A percentile compares a stretch with the other conserved stretches of the same genome.
Evolutionary conservation across 176 grass and related monocot genomes (phyloP).

Genomic region (Typha latifolia): DNA sequence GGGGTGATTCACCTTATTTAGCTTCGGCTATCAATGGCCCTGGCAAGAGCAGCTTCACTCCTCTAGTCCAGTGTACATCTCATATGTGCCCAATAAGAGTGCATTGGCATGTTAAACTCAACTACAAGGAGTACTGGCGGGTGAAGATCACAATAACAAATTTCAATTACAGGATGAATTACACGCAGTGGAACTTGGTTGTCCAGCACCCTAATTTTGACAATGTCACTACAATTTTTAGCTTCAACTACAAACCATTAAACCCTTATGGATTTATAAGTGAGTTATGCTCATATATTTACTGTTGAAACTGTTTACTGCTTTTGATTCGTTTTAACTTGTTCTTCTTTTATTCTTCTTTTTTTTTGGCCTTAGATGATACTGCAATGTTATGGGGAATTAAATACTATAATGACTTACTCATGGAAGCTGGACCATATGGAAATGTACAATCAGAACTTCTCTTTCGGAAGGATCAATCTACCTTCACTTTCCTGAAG

Average conservation of each 20-base stretch:
- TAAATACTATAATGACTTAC: conserved; percentile 72
- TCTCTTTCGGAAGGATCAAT: conserved; percentile 42
- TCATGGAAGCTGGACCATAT: conserved; percentile 42
- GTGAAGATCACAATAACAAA: conserved; percentile 61
- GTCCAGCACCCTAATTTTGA: conserved; percentile 64
- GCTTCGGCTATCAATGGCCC: conserved; percentile 43
- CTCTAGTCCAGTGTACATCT: conserved; percentile 50
- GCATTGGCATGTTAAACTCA: conserved; percentile 78
- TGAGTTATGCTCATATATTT: conserved; percentile 25
- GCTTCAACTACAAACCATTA: conserved; percentile 58
- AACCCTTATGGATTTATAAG: conserved; percentile 52
- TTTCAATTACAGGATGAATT: conserved; percentile 78
- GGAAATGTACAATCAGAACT: conserved; percentile 69
- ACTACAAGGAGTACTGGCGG: conserved; percentile 67
- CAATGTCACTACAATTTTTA: conserved; percentile 52
- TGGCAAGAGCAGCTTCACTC: conserved; percentile 31
- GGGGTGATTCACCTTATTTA: conserved; percentile 55
- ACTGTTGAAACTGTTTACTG: background rate
- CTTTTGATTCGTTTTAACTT: background rate
- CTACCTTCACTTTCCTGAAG: conserved; percentile 43
- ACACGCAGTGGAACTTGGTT: conserved; percentile 68
- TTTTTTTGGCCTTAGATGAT: conserved; percentile 40
- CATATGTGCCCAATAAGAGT: conserved; percentile 81
- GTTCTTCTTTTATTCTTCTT: background rate
- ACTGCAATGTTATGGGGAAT: conserved; percentile 68